A percentile compares a stretch with the other conserved stretches of the same genome.
Evolutionary conservation across 163 green algal species (phyloP).

Genomic region (Scenedesmus sp.): DNA sequence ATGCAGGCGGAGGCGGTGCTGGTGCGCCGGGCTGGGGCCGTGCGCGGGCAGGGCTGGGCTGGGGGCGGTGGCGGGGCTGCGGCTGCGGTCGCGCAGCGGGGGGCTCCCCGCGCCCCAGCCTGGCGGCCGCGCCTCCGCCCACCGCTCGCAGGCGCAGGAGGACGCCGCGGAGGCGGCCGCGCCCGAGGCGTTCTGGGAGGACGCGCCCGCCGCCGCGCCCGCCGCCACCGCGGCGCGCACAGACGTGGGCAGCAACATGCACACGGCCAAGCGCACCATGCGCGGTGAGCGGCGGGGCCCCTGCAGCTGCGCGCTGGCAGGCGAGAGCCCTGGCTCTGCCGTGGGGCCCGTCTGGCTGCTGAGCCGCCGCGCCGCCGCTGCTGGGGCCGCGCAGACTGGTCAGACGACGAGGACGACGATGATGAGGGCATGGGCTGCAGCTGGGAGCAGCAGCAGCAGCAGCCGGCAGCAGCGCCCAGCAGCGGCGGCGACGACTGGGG

Average conservation of each 20-base stretch:
- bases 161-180: conserved; percentile 33
- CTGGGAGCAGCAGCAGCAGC: conserved; percentile 27
- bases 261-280: conserved; percentile 26
- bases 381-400: conserved; percentile 7
- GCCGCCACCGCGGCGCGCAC: neutral
- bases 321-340: neutral
- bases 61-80: no score
- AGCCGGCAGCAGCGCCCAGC: neutral
- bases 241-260: conserved; percentile 3
- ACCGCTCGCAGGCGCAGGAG: no score
- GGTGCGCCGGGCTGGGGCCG: no score
- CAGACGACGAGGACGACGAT: conserved; percentile 26
- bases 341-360: neutral
- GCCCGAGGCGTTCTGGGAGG: conserved; percentile 26
- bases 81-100: no score
- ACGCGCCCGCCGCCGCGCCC: neutral
- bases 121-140: no score
- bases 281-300: no score
- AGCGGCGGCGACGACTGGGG: neutral
- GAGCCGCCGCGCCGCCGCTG: neutral
- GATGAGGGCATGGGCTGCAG: conserved; percentile 2
- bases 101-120: no score
- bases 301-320: neutral
- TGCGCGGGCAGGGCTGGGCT: no score
- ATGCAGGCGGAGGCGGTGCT: conserved; percentile 24